Conservation (phyloP, 2,329 filamentous ascomycete species). For the Ilyonectria sp. region DNA sequence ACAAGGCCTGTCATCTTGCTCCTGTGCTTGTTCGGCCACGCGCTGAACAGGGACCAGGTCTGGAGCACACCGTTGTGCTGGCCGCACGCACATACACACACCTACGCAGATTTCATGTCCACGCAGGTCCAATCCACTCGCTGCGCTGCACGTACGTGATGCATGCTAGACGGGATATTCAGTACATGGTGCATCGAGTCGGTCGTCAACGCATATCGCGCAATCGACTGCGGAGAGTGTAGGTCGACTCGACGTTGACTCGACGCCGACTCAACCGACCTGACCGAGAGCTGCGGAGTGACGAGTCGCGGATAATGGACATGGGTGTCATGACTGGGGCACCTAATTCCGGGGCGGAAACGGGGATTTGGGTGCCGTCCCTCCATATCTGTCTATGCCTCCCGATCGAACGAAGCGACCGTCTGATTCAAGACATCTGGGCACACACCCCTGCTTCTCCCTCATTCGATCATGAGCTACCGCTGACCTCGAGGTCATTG, state of each 20-base stretch:
- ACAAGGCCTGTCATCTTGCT: slow-evolving; percentile 28
- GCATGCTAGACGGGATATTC: slow-evolving; percentile 21
- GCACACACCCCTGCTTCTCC: background rate
- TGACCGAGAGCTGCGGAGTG: slow-evolving; percentile 17
- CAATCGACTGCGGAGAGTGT: slow-evolving; percentile 23
- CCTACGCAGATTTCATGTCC: slow-evolving; percentile 19
- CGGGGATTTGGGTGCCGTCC: slow-evolving; percentile 25
- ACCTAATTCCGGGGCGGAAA: slow-evolving; percentile 24
- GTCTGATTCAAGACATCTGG: slow-evolving; percentile 19
- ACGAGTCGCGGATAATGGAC: slow-evolving; percentile 3
- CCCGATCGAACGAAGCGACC: slow-evolving; percentile 19
- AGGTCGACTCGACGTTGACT: slow-evolving; percentile 16
- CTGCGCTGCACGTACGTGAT: slow-evolving; percentile 10
- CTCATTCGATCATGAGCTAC: background rate
- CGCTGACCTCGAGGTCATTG: background rate
- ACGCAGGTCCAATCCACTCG: background rate
- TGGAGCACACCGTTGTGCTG: slow-evolving; percentile 39
- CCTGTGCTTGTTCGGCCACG: slow-evolving; percentile 36
- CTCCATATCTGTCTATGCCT: slow-evolving; percentile 6
- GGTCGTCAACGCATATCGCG: slow-evolving; percentile 24
- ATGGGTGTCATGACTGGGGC: slow-evolving; percentile 22
- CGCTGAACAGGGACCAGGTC: slow-evolving; percentile 42
- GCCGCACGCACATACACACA: slow-evolving; percentile 33
- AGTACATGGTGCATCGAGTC: slow-evolving; percentile 19
- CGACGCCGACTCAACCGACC: slow-evolving; percentile 9